phyloP scores from a whole-genome alignment of 306 rosid species.

The Urtica urens region DNA sequence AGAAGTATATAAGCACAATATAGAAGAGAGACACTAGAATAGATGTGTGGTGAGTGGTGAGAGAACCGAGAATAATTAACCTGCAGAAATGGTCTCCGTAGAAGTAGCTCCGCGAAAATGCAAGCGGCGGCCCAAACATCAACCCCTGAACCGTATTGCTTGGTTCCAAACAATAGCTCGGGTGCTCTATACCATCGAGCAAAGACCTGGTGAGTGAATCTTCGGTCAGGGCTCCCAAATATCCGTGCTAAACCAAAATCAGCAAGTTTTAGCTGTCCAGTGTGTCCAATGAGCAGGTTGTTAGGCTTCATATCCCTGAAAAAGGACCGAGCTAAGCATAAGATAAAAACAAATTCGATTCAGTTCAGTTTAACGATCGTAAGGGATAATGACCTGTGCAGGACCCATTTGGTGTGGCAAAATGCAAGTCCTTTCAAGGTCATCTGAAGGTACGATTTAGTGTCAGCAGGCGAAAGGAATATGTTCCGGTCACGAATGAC shows the following conservation, averaged over 20 bases:
- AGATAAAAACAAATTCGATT: slow-evolving; percentile 17
- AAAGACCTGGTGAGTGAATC: slow-evolving; percentile 93
- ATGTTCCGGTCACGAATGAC: slow-evolving; percentile 85
- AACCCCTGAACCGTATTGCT: slow-evolving; percentile 88
- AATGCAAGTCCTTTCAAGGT: slow-evolving; percentile 76
- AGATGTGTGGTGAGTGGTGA: neutral
- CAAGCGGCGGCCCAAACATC: slow-evolving; percentile 99
- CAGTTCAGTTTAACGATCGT: neutral
- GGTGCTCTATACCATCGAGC: slow-evolving; percentile 99
- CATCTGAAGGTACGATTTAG: slow-evolving; percentile 84
- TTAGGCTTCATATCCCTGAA: slow-evolving; percentile 98
- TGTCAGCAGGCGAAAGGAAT: slow-evolving; percentile 83
- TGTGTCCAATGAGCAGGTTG: slow-evolving; percentile 84
- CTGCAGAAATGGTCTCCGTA: slow-evolving; percentile 91
- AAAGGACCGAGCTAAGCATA: slow-evolving; percentile 14
- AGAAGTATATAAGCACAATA: slow-evolving; percentile 3
- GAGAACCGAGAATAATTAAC: slow-evolving; percentile 20
- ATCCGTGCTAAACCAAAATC: slow-evolving; percentile 97
- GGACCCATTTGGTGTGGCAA: slow-evolving; percentile 96
- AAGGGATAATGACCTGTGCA: slow-evolving; percentile 54
- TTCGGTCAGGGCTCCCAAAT: slow-evolving; percentile 95
- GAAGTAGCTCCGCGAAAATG: slow-evolving; percentile 85
- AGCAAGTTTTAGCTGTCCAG: slow-evolving; percentile 93
- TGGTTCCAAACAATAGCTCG: slow-evolving; percentile 83
- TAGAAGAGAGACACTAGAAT: neutral